Conservation (phyloP, 257 asterid species). For the Verbena officinalis region DNA sequence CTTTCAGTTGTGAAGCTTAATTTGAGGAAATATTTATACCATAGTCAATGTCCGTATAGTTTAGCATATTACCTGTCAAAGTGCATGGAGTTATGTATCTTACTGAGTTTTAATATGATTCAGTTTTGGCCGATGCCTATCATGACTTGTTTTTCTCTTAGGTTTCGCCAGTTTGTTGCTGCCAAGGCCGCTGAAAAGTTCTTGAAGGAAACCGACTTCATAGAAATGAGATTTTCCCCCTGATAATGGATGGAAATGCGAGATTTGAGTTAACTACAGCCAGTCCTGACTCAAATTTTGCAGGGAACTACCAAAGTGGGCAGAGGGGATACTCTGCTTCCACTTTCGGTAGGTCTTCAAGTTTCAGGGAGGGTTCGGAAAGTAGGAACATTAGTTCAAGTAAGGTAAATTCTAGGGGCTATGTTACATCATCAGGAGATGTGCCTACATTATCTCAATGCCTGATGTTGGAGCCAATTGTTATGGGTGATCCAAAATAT, state of each 20-base stretch:
- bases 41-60: conserved; percentile 2
- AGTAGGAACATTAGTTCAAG: conserved; percentile 60
- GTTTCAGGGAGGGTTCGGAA: conserved; percentile 82
- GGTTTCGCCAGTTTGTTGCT: conserved; percentile 33
- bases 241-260: conserved; percentile 79
- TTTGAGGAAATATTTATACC: not conserved
- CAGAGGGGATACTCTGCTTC: conserved; percentile 74
- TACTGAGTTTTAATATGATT: conserved; percentile 8
- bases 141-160: conserved; percentile 23
- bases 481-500: conserved; percentile 56
- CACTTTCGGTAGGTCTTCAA: conserved; percentile 66
- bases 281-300: conserved; percentile 69
- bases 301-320: conserved; percentile 68
- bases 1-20: not conserved
- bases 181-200: conserved; percentile 26
- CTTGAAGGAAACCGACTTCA: conserved; percentile 28
- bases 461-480: conserved; percentile 71
- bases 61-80: not conserved
- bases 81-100: conserved; percentile 11
- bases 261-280: conserved; percentile 71
- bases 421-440: conserved; percentile 56
- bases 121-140: conserved; percentile 24
- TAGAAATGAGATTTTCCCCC: conserved; percentile 42
- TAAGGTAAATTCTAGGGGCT: conserved; percentile 63
- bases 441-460: conserved; percentile 65